Evolutionary conservation across 129 eudicot species (phyloP).

Genomic region (Dittrichia graveolens): DNA sequence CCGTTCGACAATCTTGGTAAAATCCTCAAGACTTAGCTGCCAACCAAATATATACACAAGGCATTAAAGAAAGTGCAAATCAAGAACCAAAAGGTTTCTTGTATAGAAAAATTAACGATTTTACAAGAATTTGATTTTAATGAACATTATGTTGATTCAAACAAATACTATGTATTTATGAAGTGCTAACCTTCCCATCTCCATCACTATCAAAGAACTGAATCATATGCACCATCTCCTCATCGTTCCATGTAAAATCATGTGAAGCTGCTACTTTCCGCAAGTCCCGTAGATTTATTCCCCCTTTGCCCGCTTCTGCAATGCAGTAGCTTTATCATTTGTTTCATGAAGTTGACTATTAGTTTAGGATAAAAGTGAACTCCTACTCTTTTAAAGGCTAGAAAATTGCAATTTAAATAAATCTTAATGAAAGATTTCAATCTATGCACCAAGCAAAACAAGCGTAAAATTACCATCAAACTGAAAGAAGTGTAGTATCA

Average conservation of each 20-base stretch:
- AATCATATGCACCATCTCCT: conserved; percentile 80
- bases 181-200: conserved; percentile 78
- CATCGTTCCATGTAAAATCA: conserved; percentile 89
- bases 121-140: background rate
- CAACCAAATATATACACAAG: conserved; percentile 15
- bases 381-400: background rate
- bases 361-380: background rate
- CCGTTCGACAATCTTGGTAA: conserved; percentile 65
- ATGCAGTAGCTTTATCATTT: background rate
- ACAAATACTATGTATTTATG: background rate
- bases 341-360: conserved; percentile 2
- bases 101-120: background rate
- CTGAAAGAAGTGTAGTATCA: conserved; percentile 82
- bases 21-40: conserved; percentile 86
- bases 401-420: background rate
- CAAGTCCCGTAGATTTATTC: conserved; percentile 63
- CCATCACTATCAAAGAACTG: conserved; percentile 69
- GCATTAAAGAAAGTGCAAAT: background rate
- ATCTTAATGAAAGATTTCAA: background rate
- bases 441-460: background rate
- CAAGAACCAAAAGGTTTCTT: background rate
- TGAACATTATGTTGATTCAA: background rate
- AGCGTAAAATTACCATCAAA: conserved; percentile 72
- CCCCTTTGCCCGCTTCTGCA: conserved; percentile 81
- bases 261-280: conserved; percentile 70